Base-by-base conservation (phyloP, 179 eudicot genomes). In the Heliamphora pulchella region DNA sequence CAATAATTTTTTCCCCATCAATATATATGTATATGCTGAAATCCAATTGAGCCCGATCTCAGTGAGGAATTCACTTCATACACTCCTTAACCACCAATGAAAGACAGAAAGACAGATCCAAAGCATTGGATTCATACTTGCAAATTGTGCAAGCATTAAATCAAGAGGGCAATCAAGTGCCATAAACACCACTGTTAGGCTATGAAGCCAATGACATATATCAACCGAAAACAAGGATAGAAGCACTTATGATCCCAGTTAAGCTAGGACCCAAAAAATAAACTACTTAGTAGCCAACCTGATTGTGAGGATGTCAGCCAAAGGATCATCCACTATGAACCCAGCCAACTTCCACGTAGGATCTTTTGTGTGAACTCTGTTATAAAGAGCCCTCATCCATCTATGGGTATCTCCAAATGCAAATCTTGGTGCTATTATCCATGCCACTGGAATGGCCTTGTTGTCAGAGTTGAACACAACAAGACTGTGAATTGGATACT, bases 351-450 rank as follows among this genome's bases (percentile, higher is more conserved):
- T 95, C 98, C 98, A 95, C 3, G 90, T 55, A 70, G 98, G 91
- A 82, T 91, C 97, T 83, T 91, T 95, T 3, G 90, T 82, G 59
- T 82, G 84, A 85, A 90, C 93, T 85, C 97, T 83, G 81, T 95
- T 93, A 82, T 81, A 86, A 75, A 95, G 95, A 85, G 98, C 97
- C 81, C 98, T 89, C 95, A 92, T 95, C 98, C 98, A 95, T 87
- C 89, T 89, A 82, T 86, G 87, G 20, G 90, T 5, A 83, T 93
- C 97, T 31, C 75, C 82, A 73, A 84, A 82, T 70, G 91, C 76
- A 86, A 87, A 90, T 80, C 89, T 85, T n/a, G 98, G 94, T 20
- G 94, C 83, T 81, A 95, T 88, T 31, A 93, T 86, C 98, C 98
- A 95, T 15, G 98, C 98, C 48, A 93, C 98, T 51, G 98, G 98